Percentiles rank a stretch among this genome's conserved stretches.
phyloP scores from a whole-genome alignment of 257 asterid genomes.

The Henckelia pumila region DNA sequence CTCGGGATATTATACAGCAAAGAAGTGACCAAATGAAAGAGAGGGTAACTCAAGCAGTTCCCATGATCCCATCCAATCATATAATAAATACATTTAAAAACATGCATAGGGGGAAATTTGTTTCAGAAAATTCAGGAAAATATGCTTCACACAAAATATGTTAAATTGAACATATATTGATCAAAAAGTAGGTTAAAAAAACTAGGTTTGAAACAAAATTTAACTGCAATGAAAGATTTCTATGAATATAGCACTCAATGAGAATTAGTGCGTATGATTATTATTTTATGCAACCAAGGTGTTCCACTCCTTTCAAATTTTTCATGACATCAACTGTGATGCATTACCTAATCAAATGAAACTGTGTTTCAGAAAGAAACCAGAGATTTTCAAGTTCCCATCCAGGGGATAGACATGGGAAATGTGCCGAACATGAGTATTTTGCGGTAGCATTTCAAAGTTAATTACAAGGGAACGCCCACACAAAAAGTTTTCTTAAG shows the following conservation, averaged over 20 bases:
- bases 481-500: background rate
- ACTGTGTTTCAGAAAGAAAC: conserved; percentile 1
- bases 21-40: too few species aligned
- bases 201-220: background rate
- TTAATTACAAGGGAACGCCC: background rate
- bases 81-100: too few species aligned
- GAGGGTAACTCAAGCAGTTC: too few species aligned
- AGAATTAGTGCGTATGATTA: too few species aligned
- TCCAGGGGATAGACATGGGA: background rate
- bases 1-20: too few species aligned
- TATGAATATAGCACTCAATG: background rate
- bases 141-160: background rate
- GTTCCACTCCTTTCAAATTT: background rate
- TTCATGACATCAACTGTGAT: background rate
- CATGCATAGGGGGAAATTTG: too few species aligned
- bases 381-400: background rate
- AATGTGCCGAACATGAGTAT: conserved; percentile 2
- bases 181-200: background rate
- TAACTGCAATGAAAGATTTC: background rate
- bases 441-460: background rate
- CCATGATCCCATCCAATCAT: too few species aligned
- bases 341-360: conserved; percentile 1
- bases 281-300: background rate
- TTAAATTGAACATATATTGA: background rate
- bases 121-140: background rate